A percentile compares a stretch with the other conserved stretches of the same genome.
Conservation (phyloP, 2,329 filamentous ascomycete species). For the Tolypocladium amazonense region DNA sequence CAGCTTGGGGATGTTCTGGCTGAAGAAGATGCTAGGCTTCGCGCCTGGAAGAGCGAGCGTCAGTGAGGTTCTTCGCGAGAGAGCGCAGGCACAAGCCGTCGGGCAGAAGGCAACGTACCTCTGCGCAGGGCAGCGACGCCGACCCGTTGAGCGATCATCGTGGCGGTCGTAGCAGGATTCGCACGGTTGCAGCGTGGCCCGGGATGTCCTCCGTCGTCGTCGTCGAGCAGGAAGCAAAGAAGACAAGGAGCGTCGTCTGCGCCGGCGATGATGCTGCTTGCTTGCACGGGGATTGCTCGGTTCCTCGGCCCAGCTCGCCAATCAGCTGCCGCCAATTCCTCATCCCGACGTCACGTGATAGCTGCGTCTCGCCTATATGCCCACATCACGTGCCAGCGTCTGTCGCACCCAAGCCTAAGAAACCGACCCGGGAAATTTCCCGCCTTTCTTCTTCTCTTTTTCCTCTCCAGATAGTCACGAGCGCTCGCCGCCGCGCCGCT, state of each 20-base stretch:
- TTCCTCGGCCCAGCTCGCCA: conserved; percentile 34
- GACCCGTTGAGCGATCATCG: conserved; percentile 47
- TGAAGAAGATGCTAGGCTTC: conserved; percentile 35
- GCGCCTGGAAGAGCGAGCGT: conserved; percentile 18
- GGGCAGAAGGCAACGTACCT: conserved; percentile 28
- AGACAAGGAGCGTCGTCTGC: conserved; percentile 1
- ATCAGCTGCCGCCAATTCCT: conserved; percentile 26
- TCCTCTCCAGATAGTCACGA: conserved; percentile 40
- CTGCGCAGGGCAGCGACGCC: conserved; percentile 48
- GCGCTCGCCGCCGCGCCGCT: conserved; percentile 26
- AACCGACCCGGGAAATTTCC: neutral
- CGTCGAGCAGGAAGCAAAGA: neutral
- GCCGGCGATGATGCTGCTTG: conserved; percentile 12
- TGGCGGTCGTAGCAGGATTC: conserved; percentile 9
- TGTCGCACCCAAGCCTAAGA: neutral
- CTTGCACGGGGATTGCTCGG: conserved; percentile 19
- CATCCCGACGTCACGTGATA: conserved; percentile 20
- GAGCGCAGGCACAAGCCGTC: neutral
- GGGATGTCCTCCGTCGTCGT: neutral
- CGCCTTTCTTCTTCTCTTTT: conserved; percentile 20
- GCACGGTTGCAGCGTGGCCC: neutral
- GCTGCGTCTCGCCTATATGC: conserved; percentile 4
- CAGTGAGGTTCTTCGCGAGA: conserved; percentile 9
- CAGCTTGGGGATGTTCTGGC: conserved; percentile 34
- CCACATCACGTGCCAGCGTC: conserved; percentile 8